phyloP scores from a whole-genome alignment of 1,284 basidiomycete genomes.

The Rhizoctonia solani region DNA sequence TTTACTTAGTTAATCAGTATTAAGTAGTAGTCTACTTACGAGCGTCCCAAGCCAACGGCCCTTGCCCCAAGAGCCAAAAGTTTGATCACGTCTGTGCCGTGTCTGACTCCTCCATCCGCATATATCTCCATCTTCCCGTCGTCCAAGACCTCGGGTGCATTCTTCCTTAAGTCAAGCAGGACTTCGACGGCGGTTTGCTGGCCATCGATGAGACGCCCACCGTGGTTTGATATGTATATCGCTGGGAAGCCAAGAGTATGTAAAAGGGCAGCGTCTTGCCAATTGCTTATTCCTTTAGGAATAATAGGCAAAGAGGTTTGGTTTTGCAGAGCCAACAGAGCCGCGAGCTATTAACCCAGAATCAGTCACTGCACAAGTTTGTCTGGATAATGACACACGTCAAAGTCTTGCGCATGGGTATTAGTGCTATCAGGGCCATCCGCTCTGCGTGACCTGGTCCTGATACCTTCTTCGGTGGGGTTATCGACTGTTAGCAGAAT shows the following conservation, averaged over 20 bases:
- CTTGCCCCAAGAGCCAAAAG: conserved; percentile 44
- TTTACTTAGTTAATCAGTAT: too few relatives aligned
- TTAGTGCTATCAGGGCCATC: conserved; percentile 17
- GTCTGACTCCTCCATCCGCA: conserved; percentile 44
- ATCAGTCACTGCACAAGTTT: neutral
- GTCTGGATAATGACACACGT: neutral
- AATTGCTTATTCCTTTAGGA: conserved; percentile 44
- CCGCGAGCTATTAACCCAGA: neutral
- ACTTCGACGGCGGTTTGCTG: conserved; percentile 46
- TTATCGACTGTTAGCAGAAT: conserved; percentile 47
- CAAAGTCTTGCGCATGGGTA: neutral
- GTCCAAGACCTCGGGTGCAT: conserved; percentile 44
- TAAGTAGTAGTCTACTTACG: neutral
- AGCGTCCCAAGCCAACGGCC: conserved; percentile 43
- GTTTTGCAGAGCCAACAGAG: neutral
- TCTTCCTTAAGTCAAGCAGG: conserved; percentile 44
- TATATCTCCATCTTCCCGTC: conserved; percentile 43
- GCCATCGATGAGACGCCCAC: conserved; percentile 48
- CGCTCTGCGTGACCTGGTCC: conserved; percentile 41
- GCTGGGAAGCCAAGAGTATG: conserved; percentile 46
- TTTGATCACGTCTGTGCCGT: conserved; percentile 42
- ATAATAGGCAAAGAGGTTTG: neutral
- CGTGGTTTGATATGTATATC: conserved; percentile 48
- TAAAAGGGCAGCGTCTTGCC: conserved; percentile 45
- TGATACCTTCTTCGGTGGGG: conserved; percentile 44